Evolutionary conservation across 2,329 filamentous ascomycete species (phyloP).

Genomic region (Falciphora oryzae): DNA sequence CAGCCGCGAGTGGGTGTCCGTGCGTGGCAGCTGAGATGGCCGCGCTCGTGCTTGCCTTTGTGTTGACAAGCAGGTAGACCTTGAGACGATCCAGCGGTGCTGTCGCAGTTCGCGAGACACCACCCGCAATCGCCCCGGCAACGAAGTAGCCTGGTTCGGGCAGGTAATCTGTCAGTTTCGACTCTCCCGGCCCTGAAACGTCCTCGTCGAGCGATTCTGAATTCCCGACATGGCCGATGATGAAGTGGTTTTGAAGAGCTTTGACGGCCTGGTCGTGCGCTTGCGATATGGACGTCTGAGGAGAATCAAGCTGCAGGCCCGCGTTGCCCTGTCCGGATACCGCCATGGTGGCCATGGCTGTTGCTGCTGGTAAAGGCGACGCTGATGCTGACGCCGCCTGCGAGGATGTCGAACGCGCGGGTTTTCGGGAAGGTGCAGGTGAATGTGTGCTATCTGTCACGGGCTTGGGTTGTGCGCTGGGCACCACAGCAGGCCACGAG

Average conservation of each 20-base stretch:
- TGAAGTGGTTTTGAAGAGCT: constrained; percentile 18
- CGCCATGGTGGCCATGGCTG: background rate
- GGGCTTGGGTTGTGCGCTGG: background rate
- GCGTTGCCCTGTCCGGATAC: background rate
- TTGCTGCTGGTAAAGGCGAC: background rate
- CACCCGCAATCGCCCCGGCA: constrained; percentile 90
- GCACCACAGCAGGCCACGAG: background rate
- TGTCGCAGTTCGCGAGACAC: constrained; percentile 89
- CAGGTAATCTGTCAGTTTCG: constrained; percentile 60
- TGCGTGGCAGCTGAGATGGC: constrained; percentile 45
- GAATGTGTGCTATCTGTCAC: background rate
- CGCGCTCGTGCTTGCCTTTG: constrained; percentile 51
- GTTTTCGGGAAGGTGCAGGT: background rate
- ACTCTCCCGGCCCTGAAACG: constrained; percentile 24
- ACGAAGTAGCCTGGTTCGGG: constrained; percentile 96
- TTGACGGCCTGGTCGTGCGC: constrained; percentile 3
- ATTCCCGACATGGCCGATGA: constrained; percentile 7
- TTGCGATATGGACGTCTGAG: background rate
- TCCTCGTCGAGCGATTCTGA: constrained; percentile 20
- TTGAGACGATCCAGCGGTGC: constrained; percentile 95
- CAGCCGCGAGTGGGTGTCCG: constrained; percentile 59
- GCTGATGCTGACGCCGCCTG: background rate
- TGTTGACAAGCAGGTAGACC: constrained; percentile 94
- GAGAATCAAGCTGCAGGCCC: background rate
- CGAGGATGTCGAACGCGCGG: background rate